Conservation (phyloP, 352 stramenopile genomes). For the Pythium oligandrum region DNA sequence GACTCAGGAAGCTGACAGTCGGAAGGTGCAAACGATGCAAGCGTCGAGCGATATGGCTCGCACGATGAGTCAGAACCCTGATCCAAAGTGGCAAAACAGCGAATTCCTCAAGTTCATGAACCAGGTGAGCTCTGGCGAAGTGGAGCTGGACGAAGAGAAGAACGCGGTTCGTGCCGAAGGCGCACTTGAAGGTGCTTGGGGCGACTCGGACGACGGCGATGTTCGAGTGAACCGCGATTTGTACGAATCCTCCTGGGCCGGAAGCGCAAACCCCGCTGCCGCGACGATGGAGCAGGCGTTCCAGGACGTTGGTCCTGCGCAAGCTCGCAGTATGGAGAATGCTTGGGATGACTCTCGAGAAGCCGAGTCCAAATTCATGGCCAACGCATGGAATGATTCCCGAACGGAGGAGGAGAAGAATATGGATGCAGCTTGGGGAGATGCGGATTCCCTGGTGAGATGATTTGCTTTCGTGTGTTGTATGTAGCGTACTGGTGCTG, state of each 20-base stretch:
- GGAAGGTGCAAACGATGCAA: slow-evolving; percentile 38
- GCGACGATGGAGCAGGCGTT: slow-evolving; percentile 56
- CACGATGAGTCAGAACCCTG: slow-evolving; percentile 72
- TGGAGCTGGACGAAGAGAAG: slow-evolving; percentile 75
- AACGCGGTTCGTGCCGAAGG: slow-evolving; percentile 54
- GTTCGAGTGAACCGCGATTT: slow-evolving; percentile 57
- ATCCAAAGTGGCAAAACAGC: slow-evolving; percentile 82
- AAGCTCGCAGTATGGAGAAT: slow-evolving; percentile 27
- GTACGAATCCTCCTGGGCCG: slow-evolving; percentile 49
- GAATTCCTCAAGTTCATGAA: slow-evolving; percentile 87
- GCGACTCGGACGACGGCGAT: slow-evolving; percentile 31
- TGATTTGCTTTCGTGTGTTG: slow-evolving; percentile 3
- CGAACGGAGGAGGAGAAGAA: slow-evolving; percentile 43
- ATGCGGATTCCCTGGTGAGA: slow-evolving; percentile 53
- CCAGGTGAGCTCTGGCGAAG: slow-evolving; percentile 62
- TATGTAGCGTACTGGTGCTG: background rate
- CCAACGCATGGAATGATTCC: slow-evolving; percentile 42
- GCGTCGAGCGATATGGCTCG: slow-evolving; percentile 65
- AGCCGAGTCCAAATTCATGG: slow-evolving; percentile 25
- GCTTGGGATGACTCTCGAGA: slow-evolving; percentile 34
- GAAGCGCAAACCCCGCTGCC: slow-evolving; percentile 23
- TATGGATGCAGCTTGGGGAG: slow-evolving; percentile 55
- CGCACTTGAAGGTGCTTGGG: slow-evolving; percentile 63
- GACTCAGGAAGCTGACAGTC: slow-evolving; percentile 11
- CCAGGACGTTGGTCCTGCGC: slow-evolving; percentile 16